Evolutionary conservation across 345 rosid species (phyloP), one percentile per base, ranked within the genome.

Genomic region (Lagerstroemia speciosa): DNA sequence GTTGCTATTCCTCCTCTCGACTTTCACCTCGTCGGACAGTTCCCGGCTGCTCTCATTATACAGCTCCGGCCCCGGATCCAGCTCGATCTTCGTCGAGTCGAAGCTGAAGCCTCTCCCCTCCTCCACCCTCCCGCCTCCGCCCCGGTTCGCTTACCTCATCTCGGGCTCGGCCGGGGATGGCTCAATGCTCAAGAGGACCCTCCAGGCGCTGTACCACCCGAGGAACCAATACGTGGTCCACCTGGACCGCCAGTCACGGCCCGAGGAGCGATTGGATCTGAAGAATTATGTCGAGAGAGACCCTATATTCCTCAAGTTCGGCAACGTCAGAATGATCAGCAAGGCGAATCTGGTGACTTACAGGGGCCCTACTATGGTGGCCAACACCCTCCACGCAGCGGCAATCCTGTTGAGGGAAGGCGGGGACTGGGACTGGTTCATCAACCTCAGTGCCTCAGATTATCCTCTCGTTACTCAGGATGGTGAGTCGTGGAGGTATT

Each of bases 341-440:
- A 94, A 89, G 75, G 99, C 97, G 14, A 94, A 94, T 78, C 83
- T 94, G 60, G 90, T 94, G 14, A 94, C 99, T 10, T 94, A 94
- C 60, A 80, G 95, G 31, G 99, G 99, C 0, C 97, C 99, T 4
- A 94, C 99, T 1, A 94, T 94, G 99, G 99, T 94, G 19, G 97
- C 99, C 10, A 94, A 89, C 71, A 94, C 99, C 20, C 88, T 94
- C 11, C 99, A 94, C 72, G 99, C 95, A 1, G 99, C 99, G 5
- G 96, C 97, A 41, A 84, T 94, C 72, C 78, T 94, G 93, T 83
- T 94, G 71, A 83, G 79, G 40, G 88, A 91, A 63, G 89, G 91
- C 22, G 91, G 87, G 0, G 91, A 89, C 19, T 94, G 99, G 97
- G 99, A 94, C 75, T 94, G 99, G 99, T 94, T 93, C 20, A 84